Evolutionary conservation across 306 rosid species (phyloP), one percentile per base, ranked within the genome.

Genomic region (Cajanus cajan): DNA sequence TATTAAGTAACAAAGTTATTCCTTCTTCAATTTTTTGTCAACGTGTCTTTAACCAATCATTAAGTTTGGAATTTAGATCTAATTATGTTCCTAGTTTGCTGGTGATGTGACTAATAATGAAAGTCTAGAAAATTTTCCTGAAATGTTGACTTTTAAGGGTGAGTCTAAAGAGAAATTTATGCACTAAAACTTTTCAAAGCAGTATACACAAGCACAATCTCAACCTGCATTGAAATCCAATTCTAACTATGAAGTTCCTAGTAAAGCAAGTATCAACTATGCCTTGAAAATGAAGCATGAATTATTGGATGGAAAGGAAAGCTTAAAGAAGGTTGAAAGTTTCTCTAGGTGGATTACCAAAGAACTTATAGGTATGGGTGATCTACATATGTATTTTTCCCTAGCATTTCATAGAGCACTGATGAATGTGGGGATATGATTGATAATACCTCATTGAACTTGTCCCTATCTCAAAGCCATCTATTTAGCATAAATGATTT

Each of bases 301-400:
- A 72, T 85, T 90, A 73, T 57, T 88, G 69, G 85, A 83, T 73
- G 84, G 87, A 41, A 94, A 86, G 73, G 94, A 91, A 59, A 85
- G 85, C 78, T 82, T 93, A 73, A 89, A 87, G 91, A 93, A 93
- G 89, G 90, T 91, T 73, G 98, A 93, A 78, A 93, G 98, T 85
- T 93, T 93, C 83, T 90, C 95, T 55, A 86, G 97, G 74, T 93
- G 98, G 98, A 86, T 89, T 55, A 61, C 84, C 73, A 91, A 72
- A 86, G 98, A 87, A 86, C 87, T 93, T 16, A 93, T 82, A 36
- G 93, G 90, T 59, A 97, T 88, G 71, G 96, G 86, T 81, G 89
- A 93, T 83, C 80, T 91, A 51, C 90, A 82, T 31, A 80, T 90
- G 95, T 91, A 90, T 87, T 93, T 64, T 90, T 95, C 37, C 85